These are phyloP conservation scores for Alternaria sp. DNA, from an alignment of 2,329 filamentous ascomycete genomes.

Conservation along the genomic window DNA sequence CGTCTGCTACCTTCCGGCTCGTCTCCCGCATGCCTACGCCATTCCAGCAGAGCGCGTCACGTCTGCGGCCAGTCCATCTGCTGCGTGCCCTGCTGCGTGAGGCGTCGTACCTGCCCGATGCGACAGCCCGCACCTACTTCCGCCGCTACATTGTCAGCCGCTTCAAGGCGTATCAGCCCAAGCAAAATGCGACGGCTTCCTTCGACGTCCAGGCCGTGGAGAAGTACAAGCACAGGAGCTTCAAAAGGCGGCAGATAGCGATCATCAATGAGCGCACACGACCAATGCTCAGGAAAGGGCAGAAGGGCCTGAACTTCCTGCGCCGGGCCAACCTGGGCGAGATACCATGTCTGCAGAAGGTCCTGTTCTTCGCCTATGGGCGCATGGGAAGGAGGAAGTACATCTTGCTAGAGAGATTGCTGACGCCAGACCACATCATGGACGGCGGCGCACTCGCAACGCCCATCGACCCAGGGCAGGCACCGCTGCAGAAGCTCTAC, in stretches of 20 bases:
- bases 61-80: conserved; percentile 50
- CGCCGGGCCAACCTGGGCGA: conserved; percentile 65
- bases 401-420: conserved; percentile 46
- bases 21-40: conserved; percentile 20
- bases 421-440: conserved; percentile 29
- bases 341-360: conserved; percentile 55
- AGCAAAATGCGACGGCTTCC: conserved; percentile 26
- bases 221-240: conserved; percentile 23
- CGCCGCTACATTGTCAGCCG: conserved; percentile 55
- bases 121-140: conserved; percentile 59
- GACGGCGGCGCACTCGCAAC: conserved; percentile 4
- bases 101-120: conserved; percentile 66
- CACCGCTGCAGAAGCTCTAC: conserved; percentile 47
- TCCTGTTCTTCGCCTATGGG: conserved; percentile 64
- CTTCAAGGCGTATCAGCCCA: conserved; percentile 55
- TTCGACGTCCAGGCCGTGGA: conserved; percentile 22
- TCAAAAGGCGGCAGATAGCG: conserved; percentile 27
- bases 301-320: conserved; percentile 52
- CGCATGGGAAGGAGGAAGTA: conserved; percentile 61
- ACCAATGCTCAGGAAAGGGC: conserved; percentile 30
- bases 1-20: not conserved
- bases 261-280: conserved; percentile 32
- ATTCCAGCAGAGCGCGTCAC: conserved; percentile 20
- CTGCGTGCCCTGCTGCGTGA: conserved; percentile 65
- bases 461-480: not conserved